Percentiles rank a stretch among this genome's conserved stretches.
phyloP scores from a whole-genome alignment of 2,329 filamentous ascomycete species.

The Paecilomyces dactylethromorphus region DNA sequence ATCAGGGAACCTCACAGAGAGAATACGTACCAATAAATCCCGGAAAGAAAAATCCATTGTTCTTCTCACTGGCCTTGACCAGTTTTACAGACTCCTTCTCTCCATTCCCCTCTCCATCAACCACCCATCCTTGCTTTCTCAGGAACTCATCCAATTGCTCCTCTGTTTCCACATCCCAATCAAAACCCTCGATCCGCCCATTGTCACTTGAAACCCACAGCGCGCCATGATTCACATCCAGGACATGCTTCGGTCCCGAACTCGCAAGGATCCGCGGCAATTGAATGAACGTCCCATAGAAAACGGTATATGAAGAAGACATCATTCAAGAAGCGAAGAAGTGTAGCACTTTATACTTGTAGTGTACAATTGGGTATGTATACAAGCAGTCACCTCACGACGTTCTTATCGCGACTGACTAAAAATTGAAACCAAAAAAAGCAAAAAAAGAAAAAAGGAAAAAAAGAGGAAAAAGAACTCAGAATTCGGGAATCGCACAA shows the following conservation, averaged over 20 bases:
- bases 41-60: constrained; percentile 40
- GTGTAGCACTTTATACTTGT: background rate
- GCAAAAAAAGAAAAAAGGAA: background rate
- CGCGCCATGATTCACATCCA: constrained; percentile 45
- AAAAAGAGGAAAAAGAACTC: background rate
- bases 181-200: constrained; percentile 27
- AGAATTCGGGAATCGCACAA: too few species aligned
- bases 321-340: background rate
- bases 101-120: constrained; percentile 12
- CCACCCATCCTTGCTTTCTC: constrained; percentile 25
- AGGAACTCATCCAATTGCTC: constrained; percentile 18
- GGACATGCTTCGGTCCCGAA: constrained; percentile 46
- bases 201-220: constrained; percentile 28
- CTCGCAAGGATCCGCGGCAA: constrained; percentile 38
- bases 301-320: constrained; percentile 36
- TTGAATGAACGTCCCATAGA: constrained; percentile 57
- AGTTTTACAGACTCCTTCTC: constrained; percentile 20
- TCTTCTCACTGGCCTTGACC: constrained; percentile 33
- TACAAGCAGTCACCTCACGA: background rate
- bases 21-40: constrained; percentile 38
- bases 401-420: background rate
- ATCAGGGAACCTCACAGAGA: background rate
- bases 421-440: constrained; percentile 1
- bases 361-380: background rate
- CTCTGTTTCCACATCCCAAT: constrained; percentile 25